Base-by-base conservation (phyloP, 1,284 basidiomycete genomes). In the Microstroma glucosiphilum region DNA sequence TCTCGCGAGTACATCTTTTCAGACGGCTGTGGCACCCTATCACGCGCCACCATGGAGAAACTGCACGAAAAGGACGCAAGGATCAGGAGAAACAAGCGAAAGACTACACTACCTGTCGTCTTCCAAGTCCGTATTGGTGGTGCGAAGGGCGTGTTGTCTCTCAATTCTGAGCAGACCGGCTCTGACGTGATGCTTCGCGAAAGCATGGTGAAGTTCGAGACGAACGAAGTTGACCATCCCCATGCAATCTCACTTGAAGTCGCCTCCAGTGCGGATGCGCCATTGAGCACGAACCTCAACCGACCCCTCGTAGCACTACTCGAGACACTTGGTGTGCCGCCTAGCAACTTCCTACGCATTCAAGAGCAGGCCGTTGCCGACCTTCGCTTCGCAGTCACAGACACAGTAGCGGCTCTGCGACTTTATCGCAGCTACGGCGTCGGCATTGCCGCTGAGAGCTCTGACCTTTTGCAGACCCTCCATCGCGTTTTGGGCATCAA, bases 101-200 rank as follows among this genome's bases (percentile, higher is more conserved):
- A 17, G 60, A 48, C 21, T 19, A 37, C 51, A 56, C 25, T 41
- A 40, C 21, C 23, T 9, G 67, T 59, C 19, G 66, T 68, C 85
- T 88, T 86, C 75, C 88, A 88, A 80, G 88, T 90, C 56, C 85
- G 89, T 56, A 87, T 90, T 72, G 78, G 89, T 26, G 89, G 88
- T 58, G 88, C 83, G 76, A 90, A 89, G 78, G 89, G 88, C 0
- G 85, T 90, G 59, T 86, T 90, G 0, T 83, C 82, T 21, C 82
- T 89, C 17, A 87, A 90, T 70, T 75, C 81, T 41, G 76, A 81
- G 46, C 81, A 89, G 11, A 56, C 68, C 19, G 40, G 80, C 82
- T 60, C 56, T 80, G 82, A 15, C 82, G 86, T 91, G 84, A 81
- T 84, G 25, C 69, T 90, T 12, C 82, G 89, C 19, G 81, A 82